These are phyloP conservation scores for Rhizophagus prolifer DNA, from an alignment of 192 early-diverging fungal species.

Conservation along the genomic window DNA sequence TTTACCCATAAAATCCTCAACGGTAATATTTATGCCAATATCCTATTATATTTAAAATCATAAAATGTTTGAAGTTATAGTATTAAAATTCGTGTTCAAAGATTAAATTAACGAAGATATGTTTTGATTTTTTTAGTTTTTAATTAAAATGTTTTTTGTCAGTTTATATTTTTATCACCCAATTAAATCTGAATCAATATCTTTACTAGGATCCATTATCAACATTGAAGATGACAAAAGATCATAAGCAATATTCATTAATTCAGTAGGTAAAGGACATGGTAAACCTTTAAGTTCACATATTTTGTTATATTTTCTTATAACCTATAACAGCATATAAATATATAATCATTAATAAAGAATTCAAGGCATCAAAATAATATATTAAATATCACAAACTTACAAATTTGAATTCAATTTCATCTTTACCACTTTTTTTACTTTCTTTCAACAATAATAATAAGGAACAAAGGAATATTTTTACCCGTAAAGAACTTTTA, in stretches of 20 bases:
- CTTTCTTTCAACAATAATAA: conserved; percentile 42
- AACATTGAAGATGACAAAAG: conserved; percentile 4
- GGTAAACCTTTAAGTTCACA: background rate
- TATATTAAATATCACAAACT: conserved; percentile 43
- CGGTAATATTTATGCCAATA: no score
- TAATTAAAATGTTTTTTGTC: no score
- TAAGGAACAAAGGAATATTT: conserved; percentile 79
- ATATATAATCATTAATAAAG: background rate
- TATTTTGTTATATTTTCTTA: conserved; percentile 5
- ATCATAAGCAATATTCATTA: conserved; percentile 7
- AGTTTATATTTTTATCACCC: background rate
- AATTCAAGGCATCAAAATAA: background rate
- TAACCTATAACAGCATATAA: background rate
- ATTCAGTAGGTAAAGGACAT: background rate
- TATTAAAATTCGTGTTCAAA: no score
- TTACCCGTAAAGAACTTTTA: conserved; percentile 76
- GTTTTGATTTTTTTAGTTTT: no score
- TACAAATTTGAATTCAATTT: conserved; percentile 75
- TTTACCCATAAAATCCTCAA: no score
- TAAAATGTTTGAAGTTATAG: no score
- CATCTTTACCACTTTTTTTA: conserved; percentile 65
- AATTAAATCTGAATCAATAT: background rate
- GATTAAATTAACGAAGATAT: no score
- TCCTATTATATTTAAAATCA: no score
- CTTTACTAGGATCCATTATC: conserved; percentile 3